Evolutionary conservation across 345 rosid species (phyloP), one percentile per base, ranked within the genome.

Genomic region (Pugionium cornutum): DNA sequence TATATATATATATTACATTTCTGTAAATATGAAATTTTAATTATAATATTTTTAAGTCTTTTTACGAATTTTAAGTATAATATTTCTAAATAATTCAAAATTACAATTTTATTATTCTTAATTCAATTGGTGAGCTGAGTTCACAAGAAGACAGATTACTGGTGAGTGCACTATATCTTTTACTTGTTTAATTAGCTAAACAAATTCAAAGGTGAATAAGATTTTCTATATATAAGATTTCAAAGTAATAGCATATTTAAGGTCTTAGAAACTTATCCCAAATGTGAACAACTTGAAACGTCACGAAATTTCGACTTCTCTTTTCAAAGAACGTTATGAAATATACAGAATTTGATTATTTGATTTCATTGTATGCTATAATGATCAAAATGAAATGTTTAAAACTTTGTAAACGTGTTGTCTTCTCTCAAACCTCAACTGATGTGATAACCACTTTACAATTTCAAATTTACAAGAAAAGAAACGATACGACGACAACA

Each of bases 401-500:
- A 9, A 28, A 66, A 29, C 32, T 32, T 49, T 50, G 35, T 49
- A 58, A 59, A 51, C 73, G 37, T 69, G 59, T 6, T 53, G 5
- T 54, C 35, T 50, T 39, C 65, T 58, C 8, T 58, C 28, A 30
- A 39, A 53, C 46, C 7, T 47, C 27, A 18, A 30, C 41, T 67
- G 58, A 68, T 68, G 44, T 49, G 66, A 40, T 58, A 68, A 25
- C 50, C 57, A 5, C 41, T 67, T 49, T 58, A 9, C 27, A 30
- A 68, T 47, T 67, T 47, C 48, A 3, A 47, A 11, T 44, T 47
- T 41, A 11, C 28, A 8, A 37, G 32, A n/a, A 39, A n/a, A 0
- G 0, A 9, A 25, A 40, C 5, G 35, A 58, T 2, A 9, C 66
- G 58, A 9, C 66, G 58, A 68, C 66, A 68, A 35, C 37, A 43